Conservation (phyloP, 2,329 filamentous ascomycete species). For the Rhynchosporium agropyri region DNA sequence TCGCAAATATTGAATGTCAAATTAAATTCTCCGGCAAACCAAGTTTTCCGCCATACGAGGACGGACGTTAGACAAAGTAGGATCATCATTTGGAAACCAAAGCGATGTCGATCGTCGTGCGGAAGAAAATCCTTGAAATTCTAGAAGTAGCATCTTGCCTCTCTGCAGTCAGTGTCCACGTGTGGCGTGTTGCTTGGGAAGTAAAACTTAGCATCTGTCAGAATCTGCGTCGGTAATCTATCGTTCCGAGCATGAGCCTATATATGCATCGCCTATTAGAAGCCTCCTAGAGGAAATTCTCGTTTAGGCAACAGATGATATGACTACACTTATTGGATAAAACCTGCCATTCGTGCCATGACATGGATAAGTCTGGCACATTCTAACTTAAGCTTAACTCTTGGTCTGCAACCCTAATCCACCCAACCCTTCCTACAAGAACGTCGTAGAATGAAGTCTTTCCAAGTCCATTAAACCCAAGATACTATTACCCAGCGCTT, state of each 20-base stretch:
- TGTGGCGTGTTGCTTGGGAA: neutral
- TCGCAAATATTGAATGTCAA: neutral
- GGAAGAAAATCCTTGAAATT: neutral
- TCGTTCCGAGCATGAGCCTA: neutral
- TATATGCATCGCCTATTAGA: constrained; percentile 1
- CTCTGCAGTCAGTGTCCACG: neutral
- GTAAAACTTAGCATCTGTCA: constrained; percentile 3
- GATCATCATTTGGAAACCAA: too few relatives aligned
- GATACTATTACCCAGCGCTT: neutral
- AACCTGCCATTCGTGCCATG: neutral
- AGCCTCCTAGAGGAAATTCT: neutral
- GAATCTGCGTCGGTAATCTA: neutral
- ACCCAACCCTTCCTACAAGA: constrained; percentile 3
- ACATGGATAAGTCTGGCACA: neutral
- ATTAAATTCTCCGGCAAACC: neutral
- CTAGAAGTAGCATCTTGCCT: neutral
- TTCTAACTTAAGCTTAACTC: constrained; percentile 7
- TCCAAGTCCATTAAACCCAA: neutral
- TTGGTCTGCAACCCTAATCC: neutral
- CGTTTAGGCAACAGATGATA: neutral
- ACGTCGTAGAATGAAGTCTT: constrained; percentile 1
- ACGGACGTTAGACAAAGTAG: neutral
- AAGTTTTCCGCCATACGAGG: constrained; percentile 1
- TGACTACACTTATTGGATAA: constrained; percentile 2
- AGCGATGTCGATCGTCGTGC: too few relatives aligned